A percentile compares a stretch with the other conserved stretches of the same genome.
Evolutionary conservation across 2,329 filamentous ascomycete genomes (phyloP).

Genomic region (Nemania sp.): DNA sequence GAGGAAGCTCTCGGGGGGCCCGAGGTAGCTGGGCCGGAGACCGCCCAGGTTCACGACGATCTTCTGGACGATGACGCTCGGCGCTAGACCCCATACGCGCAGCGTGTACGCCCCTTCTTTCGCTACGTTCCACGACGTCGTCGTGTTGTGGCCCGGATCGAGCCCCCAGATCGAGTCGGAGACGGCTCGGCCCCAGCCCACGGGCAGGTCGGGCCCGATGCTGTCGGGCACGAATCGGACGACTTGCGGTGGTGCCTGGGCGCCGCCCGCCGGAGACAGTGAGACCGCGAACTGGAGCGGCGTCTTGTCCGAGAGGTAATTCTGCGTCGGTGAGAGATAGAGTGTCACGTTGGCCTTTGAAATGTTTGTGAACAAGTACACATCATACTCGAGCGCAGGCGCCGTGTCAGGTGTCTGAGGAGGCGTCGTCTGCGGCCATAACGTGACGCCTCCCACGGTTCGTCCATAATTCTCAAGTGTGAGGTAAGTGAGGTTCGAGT

Average conservation of each 20-base stretch:
- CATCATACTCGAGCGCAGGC: slow-evolving; percentile 62
- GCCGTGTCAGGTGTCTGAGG: slow-evolving; percentile 54
- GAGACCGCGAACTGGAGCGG: slow-evolving; percentile 47
- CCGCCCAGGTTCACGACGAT: slow-evolving; percentile 60
- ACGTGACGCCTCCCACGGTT: slow-evolving; percentile 60
- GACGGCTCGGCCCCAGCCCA: slow-evolving; percentile 50
- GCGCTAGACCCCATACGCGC: slow-evolving; percentile 56
- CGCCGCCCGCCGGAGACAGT: slow-evolving; percentile 40
- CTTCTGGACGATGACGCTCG: slow-evolving; percentile 60
- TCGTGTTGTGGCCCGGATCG: slow-evolving; percentile 48
- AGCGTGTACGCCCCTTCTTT: slow-evolving; percentile 53
- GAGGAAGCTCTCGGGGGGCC: slow-evolving; percentile 60
- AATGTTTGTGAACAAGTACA: slow-evolving; percentile 63
- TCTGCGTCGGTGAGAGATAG: slow-evolving; percentile 57
- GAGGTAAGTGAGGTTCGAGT: slow-evolving; percentile 51
- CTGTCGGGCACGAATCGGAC: slow-evolving; percentile 49
- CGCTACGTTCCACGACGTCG: slow-evolving; percentile 48
- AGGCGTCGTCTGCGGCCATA: slow-evolving; percentile 56
- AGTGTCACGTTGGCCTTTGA: slow-evolving; percentile 52
- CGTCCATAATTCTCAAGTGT: slow-evolving; percentile 60
- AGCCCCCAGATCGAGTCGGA: slow-evolving; percentile 53
- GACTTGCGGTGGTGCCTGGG: slow-evolving; percentile 37
- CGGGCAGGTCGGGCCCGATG: slow-evolving; percentile 48
- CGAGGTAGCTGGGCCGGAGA: slow-evolving; percentile 57
- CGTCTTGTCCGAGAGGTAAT: slow-evolving; percentile 55